Evolutionary conservation across 2,329 filamentous ascomycete genomes (phyloP).

Genomic region (Zymoseptoria brevis): DNA sequence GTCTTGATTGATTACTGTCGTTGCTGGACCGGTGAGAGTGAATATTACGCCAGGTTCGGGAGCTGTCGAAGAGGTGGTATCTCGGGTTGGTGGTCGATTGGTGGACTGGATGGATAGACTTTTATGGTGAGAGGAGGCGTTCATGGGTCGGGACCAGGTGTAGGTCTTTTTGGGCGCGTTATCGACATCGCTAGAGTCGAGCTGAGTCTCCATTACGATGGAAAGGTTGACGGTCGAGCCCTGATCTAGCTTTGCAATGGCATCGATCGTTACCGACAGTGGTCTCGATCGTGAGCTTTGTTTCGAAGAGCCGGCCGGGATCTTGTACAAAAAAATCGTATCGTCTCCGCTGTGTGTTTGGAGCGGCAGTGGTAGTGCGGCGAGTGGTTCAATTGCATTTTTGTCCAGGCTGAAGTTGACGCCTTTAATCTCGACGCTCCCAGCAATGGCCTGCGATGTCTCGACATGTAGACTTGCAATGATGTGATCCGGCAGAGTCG

Average conservation of each 20-base stretch:
- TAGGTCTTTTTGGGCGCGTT: conserved; percentile 14
- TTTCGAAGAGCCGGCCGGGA: neutral
- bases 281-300: neutral
- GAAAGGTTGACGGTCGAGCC: conserved; percentile 18
- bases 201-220: conserved; percentile 20
- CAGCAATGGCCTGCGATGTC: conserved; percentile 20
- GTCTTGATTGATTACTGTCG: conserved; percentile 55
- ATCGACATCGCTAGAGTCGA: conserved; percentile 12
- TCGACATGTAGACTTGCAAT: conserved; percentile 26
- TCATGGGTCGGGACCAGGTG: conserved; percentile 22
- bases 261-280: conserved; percentile 15
- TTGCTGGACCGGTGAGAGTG: conserved; percentile 58
- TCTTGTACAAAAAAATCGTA: conserved; percentile 60
- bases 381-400: conserved; percentile 44
- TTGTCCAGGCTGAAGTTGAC: conserved; percentile 52
- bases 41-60: conserved; percentile 55
- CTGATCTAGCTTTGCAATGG: conserved; percentile 16
- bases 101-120: conserved; percentile 8
- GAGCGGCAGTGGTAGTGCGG: conserved; percentile 15
- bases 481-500: conserved; percentile 44
- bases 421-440: conserved; percentile 48
- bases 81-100: conserved; percentile 1
- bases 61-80: neutral
- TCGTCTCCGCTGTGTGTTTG: conserved; percentile 57
- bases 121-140: conserved; percentile 11